Evolutionary conservation across 345 rosid genomes (phyloP), one percentile per base, ranked within the genome.

Genomic region (Turritis glabra): DNA sequence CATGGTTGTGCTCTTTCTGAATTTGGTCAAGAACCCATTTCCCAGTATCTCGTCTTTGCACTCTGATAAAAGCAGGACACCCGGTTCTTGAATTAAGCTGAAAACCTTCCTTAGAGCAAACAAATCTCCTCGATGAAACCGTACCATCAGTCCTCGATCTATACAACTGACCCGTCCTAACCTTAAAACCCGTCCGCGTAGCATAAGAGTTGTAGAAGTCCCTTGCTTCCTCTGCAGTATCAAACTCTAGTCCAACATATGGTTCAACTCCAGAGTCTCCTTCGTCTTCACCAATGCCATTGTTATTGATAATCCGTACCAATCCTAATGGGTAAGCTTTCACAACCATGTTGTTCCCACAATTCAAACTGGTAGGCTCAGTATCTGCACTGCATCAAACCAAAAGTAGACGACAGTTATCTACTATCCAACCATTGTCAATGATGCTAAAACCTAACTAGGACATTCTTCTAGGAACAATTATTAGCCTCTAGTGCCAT

Each of bases 21-120:
- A 93, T 77, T 80, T 90, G 98, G 54, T 90, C 98, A 58, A 93
- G 76, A 72, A 87, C 82, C 97, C 98, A 93, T 79, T 93, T 93
- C 35, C 97, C 92, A 4, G 90, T 84, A 82, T 87, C 93, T 59
- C 85, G 75, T 65, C 77, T 76, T 56, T 84, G 92, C 40, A 93
- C 98, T 64, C 98, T 82, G 38, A 93, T 77, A 67, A 90, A 90
- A 23, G 97, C 98, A 12, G 98, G 86, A 80, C 98, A 93, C 1
- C 98, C 98, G 0, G 87, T 83, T 81, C 97, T 90, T 26, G 97
- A 90, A 80, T 82, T 82, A 15, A 93, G 79, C 82, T 93, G 97
- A 82, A 87, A 87, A 26, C 98, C 98, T 77, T 93, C 97, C 79
- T 89, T 89, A 0, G 89, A 81, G 79, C 98, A 93, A 43, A 93